Base-by-base conservation (phyloP, 1,284 basidiomycete species). In the Rhodotorula sp. region DNA sequence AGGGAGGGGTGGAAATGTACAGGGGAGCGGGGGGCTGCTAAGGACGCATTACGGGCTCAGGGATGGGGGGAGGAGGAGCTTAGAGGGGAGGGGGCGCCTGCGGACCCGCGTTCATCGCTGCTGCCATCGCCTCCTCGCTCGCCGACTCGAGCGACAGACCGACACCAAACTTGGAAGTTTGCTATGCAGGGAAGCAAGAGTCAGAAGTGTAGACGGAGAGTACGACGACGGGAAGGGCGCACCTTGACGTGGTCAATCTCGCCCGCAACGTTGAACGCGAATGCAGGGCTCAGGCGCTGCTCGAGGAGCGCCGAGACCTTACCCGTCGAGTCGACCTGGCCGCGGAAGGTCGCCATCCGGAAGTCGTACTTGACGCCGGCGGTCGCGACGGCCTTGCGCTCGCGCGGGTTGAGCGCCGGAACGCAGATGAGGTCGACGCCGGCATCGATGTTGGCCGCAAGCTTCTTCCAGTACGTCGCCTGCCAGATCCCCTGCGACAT, bases 381-480 rank as follows among this genome's bases (percentile, higher is more conserved):
- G 32, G 94, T 97, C 22, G 94, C 91, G 61, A 94, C 84, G 15
- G 96, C 96, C 80, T 97, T 95, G 78, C 97, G 86, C 69, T 81
- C 80, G 81, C 92, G 89, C 32, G 83, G 84, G 61, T 81, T 81
- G 70, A 85, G 84, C 6, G 90, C 89, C 64, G 90, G 88, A 72
- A 95, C 86, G 69, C 96, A 83, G 81, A 94, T 90, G 76, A 99
- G 83, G 80, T 99, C 96, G 48, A 94, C 93, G 25, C 92, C 97
- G n/a, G 96, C 94, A 71, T 99, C 96, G n/a, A 99, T 91, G 84
- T 96, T 95, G 71, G 97, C 94, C 82, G 89, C 90, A 69, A 99
- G 84, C 81, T 92, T 92, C 78, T 98, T 95, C 91, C 92, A 98
- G 84, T 99, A 99, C 25, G 94, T 96, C 56, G 94, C 88, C 82